Evolutionary conservation across 306 rosid genomes (phyloP), one percentile per base, ranked within the genome.

Genomic region (Albizia julibrissin): DNA sequence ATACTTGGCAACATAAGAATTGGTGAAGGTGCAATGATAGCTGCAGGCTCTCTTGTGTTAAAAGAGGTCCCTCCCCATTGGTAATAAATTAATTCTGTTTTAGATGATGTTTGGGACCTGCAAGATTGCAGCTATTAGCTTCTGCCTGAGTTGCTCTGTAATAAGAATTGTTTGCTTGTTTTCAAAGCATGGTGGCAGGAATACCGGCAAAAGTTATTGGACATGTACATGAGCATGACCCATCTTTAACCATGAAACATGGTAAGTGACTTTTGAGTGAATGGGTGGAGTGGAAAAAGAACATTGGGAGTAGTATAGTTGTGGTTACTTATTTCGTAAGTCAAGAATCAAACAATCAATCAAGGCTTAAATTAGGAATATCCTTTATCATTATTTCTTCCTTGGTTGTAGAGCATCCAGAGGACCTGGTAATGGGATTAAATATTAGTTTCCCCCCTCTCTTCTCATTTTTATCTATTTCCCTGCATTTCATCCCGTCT

Each of bases 181-280:
- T 78, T 47, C 21, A 56, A 84, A 95, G 99, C 88, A 89, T 95
- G 87, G 96, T 89, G 46, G 98, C 97, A 68, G 98, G 98, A 80
- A 93, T 89, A 78, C 98, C 97, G 9, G 96, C 98, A 76, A 89
- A 86, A 70, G 87, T 88, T 87, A 89, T 95, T 69, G 92, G 97
- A 83, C 84, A 83, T 87, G 89, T 88, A 52, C 85, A 75, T 18
- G 97, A 89, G 82, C 84, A 61, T 76, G 90, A 88, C 76, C 98
- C 97, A 31, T 93, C 98, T 68, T 83, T 95, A 86, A 93, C 96
- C 78, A 95, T 95, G 99, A 95, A 93, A 79, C 99, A 95, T 77
- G 99, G 99, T 95, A 87, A 91, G 94, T 67, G 37, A 34, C 75
- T 18, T 59, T 70, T 67, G 43, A 66, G 71, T 66, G 11, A 33